Conservation (phyloP, 352 stramenopile species). For the Phytophthora melonis region DNA sequence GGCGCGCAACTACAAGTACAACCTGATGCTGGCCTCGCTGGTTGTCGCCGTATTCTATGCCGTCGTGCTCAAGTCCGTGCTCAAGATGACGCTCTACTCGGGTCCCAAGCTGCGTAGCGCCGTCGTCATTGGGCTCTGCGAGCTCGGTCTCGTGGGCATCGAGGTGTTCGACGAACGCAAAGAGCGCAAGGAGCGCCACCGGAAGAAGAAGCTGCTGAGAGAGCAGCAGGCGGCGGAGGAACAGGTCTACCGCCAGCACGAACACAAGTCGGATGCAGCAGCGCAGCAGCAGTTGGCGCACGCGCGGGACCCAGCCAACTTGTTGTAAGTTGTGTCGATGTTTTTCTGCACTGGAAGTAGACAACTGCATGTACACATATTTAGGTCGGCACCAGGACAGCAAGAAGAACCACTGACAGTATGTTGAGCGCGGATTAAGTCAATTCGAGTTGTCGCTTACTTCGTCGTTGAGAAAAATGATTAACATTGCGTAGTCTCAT, state of each 20-base stretch:
- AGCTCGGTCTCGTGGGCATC: conserved; percentile 74
- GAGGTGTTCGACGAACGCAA: conserved; percentile 79
- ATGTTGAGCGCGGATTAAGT: not conserved
- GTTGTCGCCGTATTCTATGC: conserved; percentile 62
- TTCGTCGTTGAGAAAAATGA: not conserved
- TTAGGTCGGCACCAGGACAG: conserved; percentile 2
- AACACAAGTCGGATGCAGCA: conserved; percentile 36
- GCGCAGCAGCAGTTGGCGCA: conserved; percentile 31
- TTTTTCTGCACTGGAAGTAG: not conserved
- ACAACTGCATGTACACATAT: conserved; percentile 27
- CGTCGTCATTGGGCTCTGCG: conserved; percentile 67
- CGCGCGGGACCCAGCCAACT: conserved; percentile 33
- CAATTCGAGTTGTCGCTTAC: not conserved
- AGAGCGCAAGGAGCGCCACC: conserved; percentile 64
- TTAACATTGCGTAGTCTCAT: no score
- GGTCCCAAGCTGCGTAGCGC: conserved; percentile 70
- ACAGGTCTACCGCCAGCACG: conserved; percentile 34
- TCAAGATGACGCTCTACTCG: conserved; percentile 70
- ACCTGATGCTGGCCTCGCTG: conserved; percentile 74
- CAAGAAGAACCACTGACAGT: not conserved
- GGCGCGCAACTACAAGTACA: conserved; percentile 86
- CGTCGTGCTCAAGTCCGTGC: conserved; percentile 57
- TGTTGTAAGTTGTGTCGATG: conserved; percentile 40
- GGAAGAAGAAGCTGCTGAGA: conserved; percentile 61
- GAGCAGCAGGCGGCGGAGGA: conserved; percentile 51